These are phyloP conservation scores for Glomus cerebriforme DNA, from an alignment of 192 early-diverging fungal genomes.

Conservation along the genomic window DNA sequence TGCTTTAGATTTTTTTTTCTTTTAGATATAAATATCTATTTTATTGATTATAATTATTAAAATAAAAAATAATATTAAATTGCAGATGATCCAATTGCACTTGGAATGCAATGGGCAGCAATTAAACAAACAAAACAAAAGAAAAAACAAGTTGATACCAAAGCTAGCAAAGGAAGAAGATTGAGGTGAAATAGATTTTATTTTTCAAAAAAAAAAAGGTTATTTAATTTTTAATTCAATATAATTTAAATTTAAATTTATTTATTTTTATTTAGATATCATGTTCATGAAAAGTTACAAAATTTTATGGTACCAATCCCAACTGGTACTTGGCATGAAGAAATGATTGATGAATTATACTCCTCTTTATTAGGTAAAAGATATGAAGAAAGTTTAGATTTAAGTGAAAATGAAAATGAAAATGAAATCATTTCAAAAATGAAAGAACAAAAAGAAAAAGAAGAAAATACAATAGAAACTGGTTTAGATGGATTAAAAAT, in stretches of 20 bases:
- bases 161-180: slow-evolving; percentile 89
- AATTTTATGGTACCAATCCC: slow-evolving; percentile 97
- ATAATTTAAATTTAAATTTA: background rate
- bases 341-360: slow-evolving; percentile 92
- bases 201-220: too few relatives aligned
- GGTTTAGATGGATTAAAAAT: background rate
- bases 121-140: slow-evolving; percentile 71
- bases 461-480: background rate
- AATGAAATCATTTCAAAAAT: background rate
- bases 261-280: slow-evolving; percentile 57
- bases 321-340: slow-evolving; percentile 88
- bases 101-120: slow-evolving; percentile 83
- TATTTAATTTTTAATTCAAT: too few relatives aligned
- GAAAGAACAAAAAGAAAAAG: background rate
- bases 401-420: background rate
- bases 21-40: too few relatives aligned
- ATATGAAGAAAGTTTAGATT: slow-evolving; percentile 11
- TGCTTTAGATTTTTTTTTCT: background rate
- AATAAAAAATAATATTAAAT: slow-evolving; percentile 22
- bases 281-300: slow-evolving; percentile 94
- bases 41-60: background rate
- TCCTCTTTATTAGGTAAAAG: slow-evolving; percentile 76
- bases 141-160: slow-evolving; percentile 83
- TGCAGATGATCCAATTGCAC: slow-evolving; percentile 79
- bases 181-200: slow-evolving; percentile 54